Conservation (phyloP, 805 yeast species). For the Candida succiphila region DNA sequence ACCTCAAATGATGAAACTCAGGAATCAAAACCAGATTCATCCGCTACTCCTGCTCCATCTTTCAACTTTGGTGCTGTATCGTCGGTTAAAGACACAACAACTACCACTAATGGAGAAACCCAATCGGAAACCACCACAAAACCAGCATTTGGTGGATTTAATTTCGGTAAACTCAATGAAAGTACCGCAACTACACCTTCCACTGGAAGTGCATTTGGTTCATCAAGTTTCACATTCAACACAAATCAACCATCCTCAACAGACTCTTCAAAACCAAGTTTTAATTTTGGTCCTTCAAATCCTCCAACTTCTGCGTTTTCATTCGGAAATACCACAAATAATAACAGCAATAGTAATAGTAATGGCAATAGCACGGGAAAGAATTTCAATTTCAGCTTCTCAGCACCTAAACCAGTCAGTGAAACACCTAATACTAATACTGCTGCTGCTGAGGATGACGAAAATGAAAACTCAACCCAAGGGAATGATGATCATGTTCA, state of each 20-base stretch:
- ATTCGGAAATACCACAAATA: constrained; percentile 13
- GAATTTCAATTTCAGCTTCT: constrained; percentile 15
- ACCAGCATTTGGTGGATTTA: no score
- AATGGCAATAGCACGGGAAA: constrained; percentile 2
- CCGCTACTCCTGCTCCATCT: constrained; percentile 1
- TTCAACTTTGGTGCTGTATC: constrained; percentile 1
- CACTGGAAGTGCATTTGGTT: constrained; percentile 1
- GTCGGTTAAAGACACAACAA: background rate
- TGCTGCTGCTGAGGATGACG: constrained; percentile 6
- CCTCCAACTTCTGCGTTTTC: constrained; percentile 13
- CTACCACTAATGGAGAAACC: background rate
- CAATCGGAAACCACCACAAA: background rate
- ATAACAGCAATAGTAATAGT: constrained; percentile 1
- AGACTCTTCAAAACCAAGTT: constrained; percentile 3
- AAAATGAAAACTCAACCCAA: constrained; percentile 8
- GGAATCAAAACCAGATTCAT: constrained; percentile 1
- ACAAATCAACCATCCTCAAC: constrained; percentile 5
- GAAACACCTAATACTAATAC: constrained; percentile 2
- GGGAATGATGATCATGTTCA: constrained; percentile 31
- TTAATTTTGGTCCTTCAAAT: constrained; percentile 3
- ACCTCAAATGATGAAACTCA: no score
- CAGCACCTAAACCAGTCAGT: constrained; percentile 10
- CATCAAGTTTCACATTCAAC: constrained; percentile 10
- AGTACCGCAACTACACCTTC: background rate
- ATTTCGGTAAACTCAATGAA: no score